These are phyloP conservation scores for Rhizopogon vesiculosus DNA, from an alignment of 768 basidiomycete species.

Conservation along the genomic window DNA sequence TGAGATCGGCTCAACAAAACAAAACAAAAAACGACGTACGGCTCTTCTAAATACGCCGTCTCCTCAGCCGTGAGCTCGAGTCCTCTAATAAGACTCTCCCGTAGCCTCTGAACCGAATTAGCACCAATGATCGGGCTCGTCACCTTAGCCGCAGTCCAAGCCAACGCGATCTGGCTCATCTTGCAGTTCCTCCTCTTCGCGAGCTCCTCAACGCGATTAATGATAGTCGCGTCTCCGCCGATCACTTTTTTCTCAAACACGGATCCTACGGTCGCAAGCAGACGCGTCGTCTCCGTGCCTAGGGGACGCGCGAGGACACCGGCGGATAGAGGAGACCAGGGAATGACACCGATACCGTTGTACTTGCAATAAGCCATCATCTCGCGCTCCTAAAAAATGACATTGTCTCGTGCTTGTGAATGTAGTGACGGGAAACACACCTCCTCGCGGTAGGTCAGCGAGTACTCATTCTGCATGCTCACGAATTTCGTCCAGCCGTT, in stretches of 20 bases:
- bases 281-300: conserved; percentile 20
- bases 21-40: too few species aligned
- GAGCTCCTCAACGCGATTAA: conserved; percentile 3
- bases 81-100: conserved; percentile 22
- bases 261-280: conserved; percentile 11
- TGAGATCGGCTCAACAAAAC: too few species aligned
- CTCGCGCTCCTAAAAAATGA: conserved; percentile 35
- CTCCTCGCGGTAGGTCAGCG: too few species aligned
- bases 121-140: conserved; percentile 40
- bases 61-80: conserved; percentile 25
- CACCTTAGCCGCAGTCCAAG: conserved; percentile 27
- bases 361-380: conserved; percentile 41
- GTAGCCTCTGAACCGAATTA: conserved; percentile 26
- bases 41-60: conserved; percentile 18
- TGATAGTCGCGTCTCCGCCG: conserved; percentile 31
- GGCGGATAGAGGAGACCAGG: conserved; percentile 40
- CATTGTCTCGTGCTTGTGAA: too few species aligned
- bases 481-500: too few species aligned
- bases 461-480: too few species aligned
- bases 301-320: conserved; percentile 37
- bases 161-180: too few species aligned
- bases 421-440: too few species aligned
- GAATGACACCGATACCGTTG: conserved; percentile 49
- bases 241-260: conserved; percentile 18
- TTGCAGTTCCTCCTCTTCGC: too few species aligned